Conservation (phyloP, 2,329 filamentous ascomycete genomes). For the Fusarium sp. region DNA sequence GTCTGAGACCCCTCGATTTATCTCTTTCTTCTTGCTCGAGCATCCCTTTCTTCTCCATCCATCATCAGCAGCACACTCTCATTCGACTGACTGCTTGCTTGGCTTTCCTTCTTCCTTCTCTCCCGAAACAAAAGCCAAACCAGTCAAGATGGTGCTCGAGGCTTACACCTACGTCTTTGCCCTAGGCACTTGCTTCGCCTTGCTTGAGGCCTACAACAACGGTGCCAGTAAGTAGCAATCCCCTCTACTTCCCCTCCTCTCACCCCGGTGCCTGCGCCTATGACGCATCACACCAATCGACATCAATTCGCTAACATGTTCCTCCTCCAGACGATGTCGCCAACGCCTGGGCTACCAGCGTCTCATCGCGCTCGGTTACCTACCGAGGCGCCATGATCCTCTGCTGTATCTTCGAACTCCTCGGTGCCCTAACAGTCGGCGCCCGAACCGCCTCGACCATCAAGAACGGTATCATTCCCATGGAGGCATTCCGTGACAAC, state of each 20-base stretch:
- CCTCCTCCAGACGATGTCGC: constrained; percentile 76
- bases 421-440: constrained; percentile 74
- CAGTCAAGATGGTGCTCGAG: constrained; percentile 64
- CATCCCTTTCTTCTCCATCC: constrained; percentile 24
- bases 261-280: neutral
- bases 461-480: constrained; percentile 80
- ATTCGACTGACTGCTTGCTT: constrained; percentile 15
- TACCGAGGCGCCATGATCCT: constrained; percentile 77
- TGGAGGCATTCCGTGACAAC: constrained; percentile 66
- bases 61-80: neutral
- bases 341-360: constrained; percentile 84
- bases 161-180: constrained; percentile 78
- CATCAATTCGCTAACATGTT: neutral
- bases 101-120: neutral
- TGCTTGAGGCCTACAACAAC: constrained; percentile 83
- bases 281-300: constrained; percentile 4
- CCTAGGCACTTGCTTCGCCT: constrained; percentile 80
- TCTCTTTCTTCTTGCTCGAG: constrained; percentile 16
- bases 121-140: neutral
- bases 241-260: neutral
- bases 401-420: constrained; percentile 74
- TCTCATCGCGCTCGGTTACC: constrained; percentile 80
- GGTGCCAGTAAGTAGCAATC: constrained; percentile 72
- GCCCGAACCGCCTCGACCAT: constrained; percentile 79
- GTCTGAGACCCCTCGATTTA: constrained; percentile 15